Evolutionary conservation across 441 rosid genomes (phyloP), one percentile per base, ranked within the genome.

Genomic region (Adansonia gregorii): DNA sequence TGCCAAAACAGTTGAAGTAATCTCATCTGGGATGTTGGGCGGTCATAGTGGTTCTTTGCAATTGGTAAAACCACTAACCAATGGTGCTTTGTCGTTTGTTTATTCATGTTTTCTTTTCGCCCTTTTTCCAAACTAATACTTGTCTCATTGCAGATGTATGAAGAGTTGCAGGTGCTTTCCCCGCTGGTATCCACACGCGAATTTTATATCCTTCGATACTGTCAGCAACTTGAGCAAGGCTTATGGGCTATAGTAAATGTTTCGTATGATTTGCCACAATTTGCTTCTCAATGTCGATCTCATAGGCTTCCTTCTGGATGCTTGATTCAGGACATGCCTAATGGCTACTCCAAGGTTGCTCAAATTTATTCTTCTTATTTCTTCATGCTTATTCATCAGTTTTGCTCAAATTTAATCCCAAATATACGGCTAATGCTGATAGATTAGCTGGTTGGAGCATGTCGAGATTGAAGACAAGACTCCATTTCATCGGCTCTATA

Each of bases 361-460:
- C 22, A 49, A 20, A 31, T 49, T 73, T 20, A 20, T 51, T 19
- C 56, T 27, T 54, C 11, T 59, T 66, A 3, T 19, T 12, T 19
- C 7, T 68, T 1, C 27, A 11, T 49, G 12, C 1, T 9, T 61
- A 8, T 35, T 1, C 35, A 8, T 79, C 45, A 1, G 20, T 58
- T 76, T 24, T 10, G 46, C 64, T 55, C 17, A 75, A 17, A 69
- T 60, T 67, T 70, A 55, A 55, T 67, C 24, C 73, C 39, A 19
- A 78, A 55, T 78, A 43, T 19, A 4, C 31, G 54, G 19, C 45
- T 70, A 43, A 45, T 45, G 43, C 45, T 27, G 2, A 51, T 86
- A 96, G 99, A 95, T 94, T 74, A 91, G 92, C 22, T 94, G 99
- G 98, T 87, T 97, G 68, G 99, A 97, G 69, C 98, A 92, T 80